A percentile compares a stretch with the other conserved stretches of the same genome.
phyloP scores from a whole-genome alignment of 129 eudicot species.

The Saposhnikovia divaricata region DNA sequence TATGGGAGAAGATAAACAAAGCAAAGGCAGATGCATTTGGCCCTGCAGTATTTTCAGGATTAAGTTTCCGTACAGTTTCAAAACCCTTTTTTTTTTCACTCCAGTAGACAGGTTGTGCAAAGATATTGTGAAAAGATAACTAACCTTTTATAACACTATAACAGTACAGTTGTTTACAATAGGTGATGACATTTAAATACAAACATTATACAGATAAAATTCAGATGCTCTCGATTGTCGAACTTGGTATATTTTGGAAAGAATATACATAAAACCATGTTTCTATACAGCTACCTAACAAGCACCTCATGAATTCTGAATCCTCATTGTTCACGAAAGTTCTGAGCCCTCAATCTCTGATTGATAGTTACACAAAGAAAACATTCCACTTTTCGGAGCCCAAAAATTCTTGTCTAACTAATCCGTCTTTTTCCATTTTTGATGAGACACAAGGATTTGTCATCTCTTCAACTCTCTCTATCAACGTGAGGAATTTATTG shows the following conservation, averaged over 20 bases:
- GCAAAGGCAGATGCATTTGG: conserved; percentile 29
- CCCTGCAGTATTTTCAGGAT: conserved; percentile 58
- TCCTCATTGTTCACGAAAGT: too few relatives aligned
- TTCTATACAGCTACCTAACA: too few relatives aligned
- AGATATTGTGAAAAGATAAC: neutral
- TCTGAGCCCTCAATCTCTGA: too few relatives aligned
- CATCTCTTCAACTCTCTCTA: neutral
- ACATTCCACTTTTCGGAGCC: neutral
- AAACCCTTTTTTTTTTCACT: neutral
- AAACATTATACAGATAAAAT: too few relatives aligned
- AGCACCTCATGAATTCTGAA: too few relatives aligned
- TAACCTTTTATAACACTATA: neutral
- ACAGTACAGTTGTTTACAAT: neutral
- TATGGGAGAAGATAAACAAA: conserved; percentile 46
- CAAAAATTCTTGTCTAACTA: neutral
- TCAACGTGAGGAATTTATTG: neutral
- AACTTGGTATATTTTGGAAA: too few relatives aligned
- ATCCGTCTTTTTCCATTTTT: neutral
- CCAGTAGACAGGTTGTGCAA: neutral
- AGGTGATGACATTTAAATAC: too few relatives aligned
- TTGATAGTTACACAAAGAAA: too few relatives aligned
- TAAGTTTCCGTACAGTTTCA: neutral
- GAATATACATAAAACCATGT: neutral
- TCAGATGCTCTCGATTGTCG: too few relatives aligned
- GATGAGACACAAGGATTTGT: neutral